A percentile compares a stretch with the other conserved stretches of the same genome.
Conservation (phyloP, 345 rosid genomes). For the Hibiscus mutabilis region DNA sequence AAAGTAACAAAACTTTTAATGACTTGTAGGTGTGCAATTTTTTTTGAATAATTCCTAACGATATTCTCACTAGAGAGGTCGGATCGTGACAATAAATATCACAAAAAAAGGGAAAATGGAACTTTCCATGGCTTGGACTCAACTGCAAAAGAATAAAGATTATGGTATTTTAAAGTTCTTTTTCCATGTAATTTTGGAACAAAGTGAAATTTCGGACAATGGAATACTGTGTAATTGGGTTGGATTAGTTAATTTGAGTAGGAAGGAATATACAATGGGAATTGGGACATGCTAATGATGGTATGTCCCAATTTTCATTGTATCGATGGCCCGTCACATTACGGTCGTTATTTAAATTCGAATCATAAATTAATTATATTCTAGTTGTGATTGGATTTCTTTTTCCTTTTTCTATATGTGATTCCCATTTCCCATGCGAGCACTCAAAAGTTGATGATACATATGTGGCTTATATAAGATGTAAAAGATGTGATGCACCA, state of each 20-base stretch:
- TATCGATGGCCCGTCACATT: too few species aligned
- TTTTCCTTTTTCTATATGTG: neutral
- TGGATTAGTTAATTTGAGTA: too few species aligned
- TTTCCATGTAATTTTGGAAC: constrained; percentile 20
- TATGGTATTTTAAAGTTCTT: neutral
- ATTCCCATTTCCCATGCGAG: neutral
- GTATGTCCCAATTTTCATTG: too few species aligned
- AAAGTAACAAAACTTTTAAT: too few species aligned
- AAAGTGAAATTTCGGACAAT: neutral
- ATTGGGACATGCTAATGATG: too few species aligned
- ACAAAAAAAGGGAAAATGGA: neutral
- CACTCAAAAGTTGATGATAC: constrained; percentile 21
- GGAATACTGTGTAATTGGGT: too few species aligned
- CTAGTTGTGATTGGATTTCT: neutral
- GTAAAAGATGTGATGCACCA: constrained; percentile 21
- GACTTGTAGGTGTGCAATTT: too few species aligned
- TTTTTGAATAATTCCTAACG: too few species aligned
- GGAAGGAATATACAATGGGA: neutral
- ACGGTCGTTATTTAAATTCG: neutral
- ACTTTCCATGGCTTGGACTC: neutral
- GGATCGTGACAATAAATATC: neutral
- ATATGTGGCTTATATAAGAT: constrained; percentile 27
- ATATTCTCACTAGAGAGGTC: too few species aligned
- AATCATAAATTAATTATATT: neutral
- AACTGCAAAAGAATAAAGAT: neutral